Evolutionary conservation across 441 rosid species (phyloP), one percentile per base, ranked within the genome.

Genomic region (Populus hybrid): DNA sequence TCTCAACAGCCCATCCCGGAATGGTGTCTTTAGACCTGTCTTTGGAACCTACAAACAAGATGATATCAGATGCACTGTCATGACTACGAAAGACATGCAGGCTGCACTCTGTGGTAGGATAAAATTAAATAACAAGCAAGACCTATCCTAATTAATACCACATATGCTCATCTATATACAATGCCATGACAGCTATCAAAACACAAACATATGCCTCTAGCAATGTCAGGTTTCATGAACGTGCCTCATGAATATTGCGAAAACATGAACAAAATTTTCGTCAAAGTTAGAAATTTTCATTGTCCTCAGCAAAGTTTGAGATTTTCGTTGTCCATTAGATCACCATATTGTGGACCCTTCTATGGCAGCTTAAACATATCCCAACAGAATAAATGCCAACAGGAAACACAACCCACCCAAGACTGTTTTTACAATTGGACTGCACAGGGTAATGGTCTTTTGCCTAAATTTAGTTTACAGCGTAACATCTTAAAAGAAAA

Each of bases 1-100:
- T 89, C 79, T 86, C 79, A 94, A 79, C 72, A 82, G 83, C 72
- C 95, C 98, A 87, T 92, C 98, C 78, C 97, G 92, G 75, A 96
- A 96, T 32, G 98, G 97, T 9, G 98, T 94, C 87, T 89, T 93
- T 42, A 96, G 81, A 71, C 98, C 99, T 70, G 90, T 88, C 76
- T 77, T 86, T 73, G 98, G 97, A 80, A 94, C 99, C 98, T 95
- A 76, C 71, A 71, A 71, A 10, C 63, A 20, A 75, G 21, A 42
- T 32, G 28, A 72, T 59, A 72, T 81, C 70, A 79, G 74, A 79
- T 23, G 40, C 74, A 66, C 50, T 9, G 16, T 75, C 73, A 28
- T 71, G 40, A 81, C 23, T 72, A 42, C 35, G 16, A 24, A n/a
- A 59, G 14, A 77, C 59, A 50, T 23, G 71, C 8, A 23, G 75